phyloP scores from a whole-genome alignment of 2,329 filamentous ascomycete genomes.

The Talaromyces sp. region DNA sequence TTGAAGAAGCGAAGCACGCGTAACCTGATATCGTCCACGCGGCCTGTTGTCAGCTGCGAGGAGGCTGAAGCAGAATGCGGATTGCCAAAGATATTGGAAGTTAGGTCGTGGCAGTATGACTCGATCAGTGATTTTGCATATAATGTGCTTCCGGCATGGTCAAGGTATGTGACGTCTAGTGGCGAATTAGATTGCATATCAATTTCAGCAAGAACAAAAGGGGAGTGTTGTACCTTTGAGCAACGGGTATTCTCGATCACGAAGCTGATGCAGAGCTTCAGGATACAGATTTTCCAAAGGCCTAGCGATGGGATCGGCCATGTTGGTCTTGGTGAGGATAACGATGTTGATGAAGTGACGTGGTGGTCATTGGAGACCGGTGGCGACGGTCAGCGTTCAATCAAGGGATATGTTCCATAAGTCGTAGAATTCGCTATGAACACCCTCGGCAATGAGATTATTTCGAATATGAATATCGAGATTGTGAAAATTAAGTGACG shows the following conservation, averaged over 20 bases:
- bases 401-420: background rate
- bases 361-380: background rate
- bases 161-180: constrained; percentile 72
- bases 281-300: constrained; percentile 32
- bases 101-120: constrained; percentile 72
- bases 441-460: background rate
- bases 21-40: constrained; percentile 71
- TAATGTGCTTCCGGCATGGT: constrained; percentile 90
- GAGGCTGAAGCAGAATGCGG: constrained; percentile 82
- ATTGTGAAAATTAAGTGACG: background rate
- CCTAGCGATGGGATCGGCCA: background rate
- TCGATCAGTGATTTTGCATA: constrained; percentile 78
- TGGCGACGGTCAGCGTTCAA: constrained; percentile 3
- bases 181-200: background rate
- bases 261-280: constrained; percentile 43
- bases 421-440: background rate
- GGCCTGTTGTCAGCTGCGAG: constrained; percentile 68
- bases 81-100: constrained; percentile 76
- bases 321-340: background rate
- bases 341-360: background rate
- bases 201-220: background rate
- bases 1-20: constrained; percentile 71
- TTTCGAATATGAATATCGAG: background rate
- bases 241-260: constrained; percentile 44
- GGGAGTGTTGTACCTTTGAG: constrained; percentile 27